These are phyloP conservation scores for Yamadazyma akitaensis DNA, from an alignment of 805 yeast species.

Conservation along the genomic window DNA sequence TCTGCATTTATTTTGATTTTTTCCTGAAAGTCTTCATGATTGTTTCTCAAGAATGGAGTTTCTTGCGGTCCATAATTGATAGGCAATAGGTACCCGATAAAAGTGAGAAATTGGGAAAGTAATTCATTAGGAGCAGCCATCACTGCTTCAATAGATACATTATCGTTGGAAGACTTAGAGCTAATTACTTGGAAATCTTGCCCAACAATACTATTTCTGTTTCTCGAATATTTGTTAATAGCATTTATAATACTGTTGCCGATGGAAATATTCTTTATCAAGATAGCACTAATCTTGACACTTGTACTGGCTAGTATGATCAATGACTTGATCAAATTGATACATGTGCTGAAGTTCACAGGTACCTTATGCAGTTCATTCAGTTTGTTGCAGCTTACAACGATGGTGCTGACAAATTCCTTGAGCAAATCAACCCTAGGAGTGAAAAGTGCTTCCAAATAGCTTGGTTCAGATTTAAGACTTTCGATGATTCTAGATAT, in stretches of 20 bases:
- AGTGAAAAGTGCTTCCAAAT: constrained; percentile 43
- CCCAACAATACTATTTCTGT: neutral
- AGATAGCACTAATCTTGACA: constrained; percentile 38
- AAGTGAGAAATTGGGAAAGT: constrained; percentile 49
- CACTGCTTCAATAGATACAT: constrained; percentile 60
- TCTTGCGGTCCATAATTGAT: constrained; percentile 26
- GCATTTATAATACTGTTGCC: constrained; percentile 48
- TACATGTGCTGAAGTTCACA: constrained; percentile 34
- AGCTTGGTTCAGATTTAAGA: constrained; percentile 40
- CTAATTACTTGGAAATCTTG: constrained; percentile 2
- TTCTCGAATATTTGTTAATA: constrained; percentile 48
- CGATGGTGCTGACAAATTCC: constrained; percentile 22
- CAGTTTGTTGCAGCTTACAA: constrained; percentile 25
- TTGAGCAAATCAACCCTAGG: constrained; percentile 19
- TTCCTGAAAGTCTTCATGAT: constrained; percentile 21
- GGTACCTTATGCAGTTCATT: constrained; percentile 17
- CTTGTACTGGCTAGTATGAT: constrained; percentile 41
- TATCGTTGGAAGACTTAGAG: constrained; percentile 6
- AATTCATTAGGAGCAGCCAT: constrained; percentile 74
- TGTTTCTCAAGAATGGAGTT: constrained; percentile 26
- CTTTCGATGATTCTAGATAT: constrained; percentile 55
- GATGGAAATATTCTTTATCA: constrained; percentile 49
- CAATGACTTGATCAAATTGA: constrained; percentile 43
- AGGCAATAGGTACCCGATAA: constrained; percentile 61
- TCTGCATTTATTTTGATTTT: constrained; percentile 25